Percentiles rank a stretch among this genome's conserved stretches.
phyloP scores from a whole-genome alignment of 345 rosid species.

The Populus deltoides region DNA sequence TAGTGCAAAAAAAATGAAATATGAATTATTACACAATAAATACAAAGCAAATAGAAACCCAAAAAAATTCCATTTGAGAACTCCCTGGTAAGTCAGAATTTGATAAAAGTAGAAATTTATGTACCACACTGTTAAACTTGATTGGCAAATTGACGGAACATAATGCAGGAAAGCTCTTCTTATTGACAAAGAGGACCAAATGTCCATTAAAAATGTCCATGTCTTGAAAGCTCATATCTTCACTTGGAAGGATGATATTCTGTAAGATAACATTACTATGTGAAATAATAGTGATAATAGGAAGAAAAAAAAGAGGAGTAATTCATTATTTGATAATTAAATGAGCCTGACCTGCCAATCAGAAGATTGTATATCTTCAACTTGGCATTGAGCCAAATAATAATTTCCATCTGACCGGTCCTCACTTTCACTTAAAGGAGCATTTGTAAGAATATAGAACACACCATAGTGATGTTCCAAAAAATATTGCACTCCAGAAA shows the following conservation, averaged over 20 bases:
- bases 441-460: constrained; percentile 78
- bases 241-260: constrained; percentile 61
- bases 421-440: constrained; percentile 40
- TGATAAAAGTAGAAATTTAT: constrained; percentile 1
- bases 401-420: constrained; percentile 45
- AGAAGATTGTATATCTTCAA: constrained; percentile 43
- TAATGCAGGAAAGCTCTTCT: constrained; percentile 51
- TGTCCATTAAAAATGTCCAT: constrained; percentile 78
- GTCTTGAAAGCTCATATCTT: constrained; percentile 64
- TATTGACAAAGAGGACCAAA: constrained; percentile 61
- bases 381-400: constrained; percentile 54
- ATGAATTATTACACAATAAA: too few relatives aligned
- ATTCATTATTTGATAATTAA: neutral
- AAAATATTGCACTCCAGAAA: constrained; percentile 64
- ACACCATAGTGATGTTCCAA: constrained; percentile 73
- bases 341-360: constrained; percentile 55
- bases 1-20: too few relatives aligned
- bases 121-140: constrained; percentile 46
- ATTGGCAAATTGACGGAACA: constrained; percentile 75
- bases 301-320: neutral
- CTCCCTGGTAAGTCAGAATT: neutral
- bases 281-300: neutral
- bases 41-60: too few relatives aligned
- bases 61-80: neutral
- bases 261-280: constrained; percentile 23